Conservation (phyloP, 2,329 filamentous ascomycete species). For the Cercospora sp. region DNA sequence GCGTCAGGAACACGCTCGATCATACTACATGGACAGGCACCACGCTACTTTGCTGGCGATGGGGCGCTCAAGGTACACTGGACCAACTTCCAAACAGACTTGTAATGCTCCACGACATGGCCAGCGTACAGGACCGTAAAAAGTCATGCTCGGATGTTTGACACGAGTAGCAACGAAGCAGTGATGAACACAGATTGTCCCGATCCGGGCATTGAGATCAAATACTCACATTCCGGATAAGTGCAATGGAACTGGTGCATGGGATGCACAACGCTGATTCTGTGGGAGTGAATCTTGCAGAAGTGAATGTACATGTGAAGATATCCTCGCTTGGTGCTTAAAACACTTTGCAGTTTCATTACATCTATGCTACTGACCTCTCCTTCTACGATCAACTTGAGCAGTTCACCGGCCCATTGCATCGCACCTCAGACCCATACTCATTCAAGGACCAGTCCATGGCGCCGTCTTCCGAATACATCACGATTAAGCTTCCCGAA, state of each 20-base stretch:
- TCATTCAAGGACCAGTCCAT: not conserved
- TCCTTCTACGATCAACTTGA: not conserved
- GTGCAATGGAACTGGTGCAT: not conserved
- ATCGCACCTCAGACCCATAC: not conserved
- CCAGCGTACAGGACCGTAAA: not conserved
- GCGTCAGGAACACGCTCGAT: not conserved
- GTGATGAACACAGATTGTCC: not conserved
- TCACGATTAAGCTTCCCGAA: not conserved
- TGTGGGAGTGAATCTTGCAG: not conserved
- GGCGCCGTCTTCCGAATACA: not conserved
- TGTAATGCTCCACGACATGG: not conserved
- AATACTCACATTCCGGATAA: not conserved
- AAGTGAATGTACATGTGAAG: not conserved
- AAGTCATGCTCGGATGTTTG: not conserved
- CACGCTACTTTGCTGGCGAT: not conserved
- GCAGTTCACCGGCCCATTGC: not conserved
- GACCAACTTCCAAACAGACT: not conserved
- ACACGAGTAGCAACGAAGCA: not conserved
- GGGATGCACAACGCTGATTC: not conserved
- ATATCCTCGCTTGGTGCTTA: not conserved
- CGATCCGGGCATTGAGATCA: not conserved
- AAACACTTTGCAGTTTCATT: not conserved
- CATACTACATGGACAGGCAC: not conserved
- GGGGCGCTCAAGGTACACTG: not conserved
- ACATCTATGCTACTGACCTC: not conserved